Evolutionary conservation across 23 red algal species (phyloP).

Genomic region (Cyanidioschyzon merolae): DNA sequence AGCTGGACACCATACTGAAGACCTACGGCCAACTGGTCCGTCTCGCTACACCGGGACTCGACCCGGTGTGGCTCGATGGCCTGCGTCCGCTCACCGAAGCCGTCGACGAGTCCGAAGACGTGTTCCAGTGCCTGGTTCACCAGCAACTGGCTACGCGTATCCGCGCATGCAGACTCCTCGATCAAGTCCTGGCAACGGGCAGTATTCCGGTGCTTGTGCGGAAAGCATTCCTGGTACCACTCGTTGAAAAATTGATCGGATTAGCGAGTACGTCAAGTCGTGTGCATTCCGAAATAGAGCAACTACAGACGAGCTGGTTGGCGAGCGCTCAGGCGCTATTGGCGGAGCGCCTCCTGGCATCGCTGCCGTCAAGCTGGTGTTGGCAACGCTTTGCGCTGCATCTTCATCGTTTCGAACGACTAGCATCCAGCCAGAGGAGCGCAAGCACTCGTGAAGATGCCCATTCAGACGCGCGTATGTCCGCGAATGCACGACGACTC

Average conservation of each 20-base stretch:
- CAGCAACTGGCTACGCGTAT: not conserved
- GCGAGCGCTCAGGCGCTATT: not conserved
- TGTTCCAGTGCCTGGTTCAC: not conserved
- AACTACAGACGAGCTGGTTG: not conserved
- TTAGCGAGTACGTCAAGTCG: not conserved
- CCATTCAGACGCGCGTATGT: too few species aligned
- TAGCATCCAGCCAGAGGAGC: too few species aligned
- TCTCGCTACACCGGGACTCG: not conserved
- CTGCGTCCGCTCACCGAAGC: not conserved
- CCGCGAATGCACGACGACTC: too few species aligned
- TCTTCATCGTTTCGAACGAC: not conserved
- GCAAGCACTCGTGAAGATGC: too few species aligned
- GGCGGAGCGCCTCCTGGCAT: too few species aligned
- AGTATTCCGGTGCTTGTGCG: not conserved
- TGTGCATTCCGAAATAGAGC: not conserved
- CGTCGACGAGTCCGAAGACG: not conserved
- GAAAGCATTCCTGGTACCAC: not conserved
- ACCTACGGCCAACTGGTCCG: not conserved
- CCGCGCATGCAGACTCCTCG: not conserved
- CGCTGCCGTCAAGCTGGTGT: too few species aligned
- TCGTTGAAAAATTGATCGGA: not conserved
- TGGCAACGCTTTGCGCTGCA: not conserved
- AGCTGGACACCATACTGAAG: not conserved
- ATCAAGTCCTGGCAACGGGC: not conserved
- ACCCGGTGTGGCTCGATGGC: not conserved